A percentile compares a stretch with the other conserved stretches of the same genome.
phyloP scores from a whole-genome alignment of 192 early-diverging fungal species.

The Linnemannia zychae region DNA sequence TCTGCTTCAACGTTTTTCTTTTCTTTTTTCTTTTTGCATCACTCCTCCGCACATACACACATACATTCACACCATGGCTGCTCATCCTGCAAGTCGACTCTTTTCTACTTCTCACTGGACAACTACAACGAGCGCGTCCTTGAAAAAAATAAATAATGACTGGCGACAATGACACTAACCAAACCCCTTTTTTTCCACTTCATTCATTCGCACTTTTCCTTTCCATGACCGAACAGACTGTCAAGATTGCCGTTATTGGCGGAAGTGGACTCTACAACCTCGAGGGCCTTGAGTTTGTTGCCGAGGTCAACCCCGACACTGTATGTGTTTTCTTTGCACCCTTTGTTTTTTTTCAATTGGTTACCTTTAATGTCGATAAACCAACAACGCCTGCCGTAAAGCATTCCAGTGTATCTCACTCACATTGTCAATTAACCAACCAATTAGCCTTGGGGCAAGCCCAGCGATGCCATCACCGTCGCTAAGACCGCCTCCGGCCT shows the following conservation, averaged over 20 bases:
- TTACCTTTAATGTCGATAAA: not conserved
- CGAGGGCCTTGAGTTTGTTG: slow-evolving; percentile 82
- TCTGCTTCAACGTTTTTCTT: not conserved
- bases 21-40: not conserved
- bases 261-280: slow-evolving; percentile 95
- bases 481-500: slow-evolving; percentile 73
- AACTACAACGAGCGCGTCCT: too few species aligned
- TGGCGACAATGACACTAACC: too few species aligned
- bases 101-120: not conserved
- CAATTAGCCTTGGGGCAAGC: slow-evolving; percentile 85
- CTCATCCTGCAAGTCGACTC: not conserved
- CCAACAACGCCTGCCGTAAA: not conserved
- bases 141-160: too few species aligned
- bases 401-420: slow-evolving; percentile 12
- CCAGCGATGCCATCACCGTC: slow-evolving; percentile 91
- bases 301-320: slow-evolving; percentile 89
- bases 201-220: not conserved
- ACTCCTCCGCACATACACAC: not conserved
- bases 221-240: slow-evolving; percentile 30
- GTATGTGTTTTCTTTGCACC: slow-evolving; percentile 53
- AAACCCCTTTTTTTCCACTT: not conserved
- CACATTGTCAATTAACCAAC: not conserved
- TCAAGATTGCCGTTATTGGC: slow-evolving; percentile 94
- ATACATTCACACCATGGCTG: not conserved
- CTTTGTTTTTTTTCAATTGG: not conserved